A percentile compares a stretch with the other conserved stretches of the same genome.
phyloP scores from a whole-genome alignment of 2,329 filamentous ascomycete species.

The Whalleya microplaca region DNA sequence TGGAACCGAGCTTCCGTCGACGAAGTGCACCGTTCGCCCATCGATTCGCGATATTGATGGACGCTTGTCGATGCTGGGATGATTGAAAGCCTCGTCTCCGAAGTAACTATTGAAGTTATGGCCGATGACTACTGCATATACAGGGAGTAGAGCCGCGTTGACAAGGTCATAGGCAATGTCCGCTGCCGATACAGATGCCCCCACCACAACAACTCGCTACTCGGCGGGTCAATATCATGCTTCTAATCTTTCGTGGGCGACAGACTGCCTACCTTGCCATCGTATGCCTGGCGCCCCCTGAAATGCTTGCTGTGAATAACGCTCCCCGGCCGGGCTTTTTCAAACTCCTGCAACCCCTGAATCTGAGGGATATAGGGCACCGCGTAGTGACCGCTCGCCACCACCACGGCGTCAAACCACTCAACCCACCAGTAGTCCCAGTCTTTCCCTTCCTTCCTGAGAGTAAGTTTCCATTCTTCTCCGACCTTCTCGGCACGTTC shows the following conservation, averaged over 20 bases:
- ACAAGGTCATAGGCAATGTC: slow-evolving; percentile 48
- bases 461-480: slow-evolving; percentile 55
- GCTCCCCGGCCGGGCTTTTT: slow-evolving; percentile 49
- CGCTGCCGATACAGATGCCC: slow-evolving; percentile 66
- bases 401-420: slow-evolving; percentile 62
- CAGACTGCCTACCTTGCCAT: slow-evolving; percentile 45
- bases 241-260: background rate
- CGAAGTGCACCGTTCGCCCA: slow-evolving; percentile 54
- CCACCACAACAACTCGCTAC: slow-evolving; percentile 63
- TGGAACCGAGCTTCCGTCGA: slow-evolving; percentile 55
- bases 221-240: too few relatives aligned
- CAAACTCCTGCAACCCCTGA: slow-evolving; percentile 52
- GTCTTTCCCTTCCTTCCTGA: slow-evolving; percentile 45
- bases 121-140: slow-evolving; percentile 32
- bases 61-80: slow-evolving; percentile 28
- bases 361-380: slow-evolving; percentile 57
- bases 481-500: slow-evolving; percentile 58
- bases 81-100: slow-evolving; percentile 32
- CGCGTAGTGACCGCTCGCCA: slow-evolving; percentile 64
- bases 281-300: slow-evolving; percentile 49
- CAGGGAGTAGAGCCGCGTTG: slow-evolving; percentile 20
- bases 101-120: slow-evolving; percentile 35
- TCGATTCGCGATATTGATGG: slow-evolving; percentile 51
- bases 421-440: slow-evolving; percentile 66
- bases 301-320: slow-evolving; percentile 61